Evolutionary conservation across 164 flowering plant species (phyloP), one percentile per base, ranked within the genome.

Genomic region (Cinnamomum chago): DNA sequence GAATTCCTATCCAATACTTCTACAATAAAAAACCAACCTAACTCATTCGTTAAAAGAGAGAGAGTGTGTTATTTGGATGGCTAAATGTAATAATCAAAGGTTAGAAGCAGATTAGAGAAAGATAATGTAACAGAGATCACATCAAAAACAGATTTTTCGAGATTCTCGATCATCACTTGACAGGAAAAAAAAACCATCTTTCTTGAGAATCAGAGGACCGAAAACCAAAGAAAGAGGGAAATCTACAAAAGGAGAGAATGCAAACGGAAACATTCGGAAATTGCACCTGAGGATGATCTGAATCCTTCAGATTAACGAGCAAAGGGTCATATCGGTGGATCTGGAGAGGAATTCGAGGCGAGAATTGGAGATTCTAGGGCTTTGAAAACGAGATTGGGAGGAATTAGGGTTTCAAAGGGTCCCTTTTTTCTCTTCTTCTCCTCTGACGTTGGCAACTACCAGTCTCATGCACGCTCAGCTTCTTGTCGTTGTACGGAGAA

Each of bases 251-350:
- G 35, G 3, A 24, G 55, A 68, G 47, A 47, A 47, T 10, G 71
- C 18, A 35, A 35, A 35, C 10, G 47, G 10, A 7, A 35, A 40
- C 7, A 40, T 40, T 40, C 5, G 25, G 2, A 23, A 47, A 25
- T 68, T 68, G 28, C 28, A 68, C 71, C 71, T 22, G 52, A 47
- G 17, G 18, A 47, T 18, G 71, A 68, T 47, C 52, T 68, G 71
- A 68, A 68, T 68, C 71, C 27, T 52, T 68, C 71, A 68, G 22
- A 25, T 2, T 11, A 22, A 64, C 25, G 17, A 12, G 28, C 12
- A 24, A 24, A 25, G 2, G 23, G 1, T 60, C 64, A 60, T 60
- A 18, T n/a, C 2, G n/a, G 23, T 7, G n/a, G 64, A n/a, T n/a
- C n/a, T 0, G 11, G 1, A n/a, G 23, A 5, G 64, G 64, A 60